Conservation (phyloP, 805 yeast genomes). For the Jamesozyma hellenica region DNA sequence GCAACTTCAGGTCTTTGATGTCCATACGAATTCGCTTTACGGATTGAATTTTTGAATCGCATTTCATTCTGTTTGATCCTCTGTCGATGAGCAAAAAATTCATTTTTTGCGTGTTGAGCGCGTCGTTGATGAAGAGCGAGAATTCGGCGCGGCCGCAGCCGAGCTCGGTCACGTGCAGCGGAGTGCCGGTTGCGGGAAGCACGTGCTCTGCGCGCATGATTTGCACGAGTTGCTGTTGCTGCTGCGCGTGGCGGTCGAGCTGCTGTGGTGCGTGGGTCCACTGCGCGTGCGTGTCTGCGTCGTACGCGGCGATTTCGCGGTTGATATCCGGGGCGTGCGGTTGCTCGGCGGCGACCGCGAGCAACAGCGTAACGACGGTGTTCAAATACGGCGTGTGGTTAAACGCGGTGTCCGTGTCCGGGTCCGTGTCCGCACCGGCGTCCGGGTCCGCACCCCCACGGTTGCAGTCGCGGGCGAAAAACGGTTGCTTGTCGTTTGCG, state of each 20-base stretch:
- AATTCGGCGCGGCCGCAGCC: conserved; percentile 90
- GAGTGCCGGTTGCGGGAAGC: not conserved
- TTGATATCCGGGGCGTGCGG: no score
- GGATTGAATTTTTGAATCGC: conserved; percentile 56
- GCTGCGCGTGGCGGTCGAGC: conserved; percentile 61
- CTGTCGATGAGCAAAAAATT: conserved; percentile 61
- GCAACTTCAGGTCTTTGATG: conserved; percentile 63
- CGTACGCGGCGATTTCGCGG: conserved; percentile 29
- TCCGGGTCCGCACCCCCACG: no score
- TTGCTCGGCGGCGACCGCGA: no score
- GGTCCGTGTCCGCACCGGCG: no score
- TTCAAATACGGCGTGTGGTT: no score
- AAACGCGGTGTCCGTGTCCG: no score
- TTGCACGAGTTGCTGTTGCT: conserved; percentile 72
- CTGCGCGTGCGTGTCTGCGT: conserved; percentile 22
- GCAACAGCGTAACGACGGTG: no score
- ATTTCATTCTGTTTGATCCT: conserved; percentile 65
- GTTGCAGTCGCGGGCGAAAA: conserved; percentile 30
- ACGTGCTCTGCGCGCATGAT: conserved; percentile 35
- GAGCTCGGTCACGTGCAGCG: conserved; percentile 55
- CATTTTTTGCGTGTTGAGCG: conserved; percentile 29
- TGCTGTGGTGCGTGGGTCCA: conserved; percentile 59
- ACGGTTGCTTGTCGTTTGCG: conserved; percentile 31
- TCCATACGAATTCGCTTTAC: conserved; percentile 42
- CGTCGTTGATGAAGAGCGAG: no score